Evolutionary conservation across 1,284 basidiomycete genomes (phyloP).

Genomic region (Ustilago crameri): DNA sequence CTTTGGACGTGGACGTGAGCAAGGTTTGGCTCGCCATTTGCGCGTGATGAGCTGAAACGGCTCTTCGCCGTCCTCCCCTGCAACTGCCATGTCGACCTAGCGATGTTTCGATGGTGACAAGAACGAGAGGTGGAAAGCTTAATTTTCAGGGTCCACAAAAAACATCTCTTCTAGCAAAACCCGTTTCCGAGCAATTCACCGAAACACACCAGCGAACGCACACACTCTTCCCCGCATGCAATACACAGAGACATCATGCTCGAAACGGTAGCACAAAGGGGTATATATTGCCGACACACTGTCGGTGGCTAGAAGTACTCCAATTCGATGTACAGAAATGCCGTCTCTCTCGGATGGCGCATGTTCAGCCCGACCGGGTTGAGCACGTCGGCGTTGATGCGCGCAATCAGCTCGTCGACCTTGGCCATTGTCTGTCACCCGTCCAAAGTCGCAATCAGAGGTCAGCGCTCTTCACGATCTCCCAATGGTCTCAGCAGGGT

Average conservation of each 20-base stretch:
- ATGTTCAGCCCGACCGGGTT: conserved; percentile 84
- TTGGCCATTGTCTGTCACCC: conserved; percentile 78
- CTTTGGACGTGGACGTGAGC: too few relatives aligned
- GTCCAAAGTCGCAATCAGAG: background rate
- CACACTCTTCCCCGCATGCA: too few relatives aligned
- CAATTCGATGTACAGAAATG: conserved; percentile 77
- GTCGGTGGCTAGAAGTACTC: conserved; percentile 63
- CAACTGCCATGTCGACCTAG: background rate
- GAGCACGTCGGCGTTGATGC: conserved; percentile 77
- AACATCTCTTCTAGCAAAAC: too few relatives aligned
- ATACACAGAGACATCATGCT: too few relatives aligned
- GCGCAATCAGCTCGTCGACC: conserved; percentile 74
- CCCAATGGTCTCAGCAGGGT: too few relatives aligned
- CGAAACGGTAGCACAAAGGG: too few relatives aligned
- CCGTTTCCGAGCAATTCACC: too few relatives aligned
- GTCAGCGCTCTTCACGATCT: background rate
- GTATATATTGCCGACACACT: too few relatives aligned
- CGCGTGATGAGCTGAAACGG: background rate
- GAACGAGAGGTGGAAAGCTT: too few relatives aligned
- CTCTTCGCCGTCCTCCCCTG: background rate
- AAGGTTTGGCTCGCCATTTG: too few relatives aligned
- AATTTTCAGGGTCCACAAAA: too few relatives aligned
- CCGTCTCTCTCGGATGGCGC: conserved; percentile 80
- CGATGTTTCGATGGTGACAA: background rate
- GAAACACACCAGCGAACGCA: too few relatives aligned